Percentiles rank a stretch among this genome's conserved stretches.
Evolutionary conservation across 108 stramenopile species (phyloP).

Genomic region (Craspedostauros australis): DNA sequence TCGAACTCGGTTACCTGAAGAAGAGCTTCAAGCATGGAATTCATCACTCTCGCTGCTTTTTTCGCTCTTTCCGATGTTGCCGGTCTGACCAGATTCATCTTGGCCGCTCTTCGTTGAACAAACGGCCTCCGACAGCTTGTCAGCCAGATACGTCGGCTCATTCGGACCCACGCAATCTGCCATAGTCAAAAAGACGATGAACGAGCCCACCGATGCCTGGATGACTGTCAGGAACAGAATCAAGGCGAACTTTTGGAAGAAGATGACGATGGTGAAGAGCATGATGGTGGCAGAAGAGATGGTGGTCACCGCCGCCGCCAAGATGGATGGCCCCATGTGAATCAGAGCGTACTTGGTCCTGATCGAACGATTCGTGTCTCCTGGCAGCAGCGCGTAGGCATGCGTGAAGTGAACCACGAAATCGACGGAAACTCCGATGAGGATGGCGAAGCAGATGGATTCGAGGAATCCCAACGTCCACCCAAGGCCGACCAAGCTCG

Average conservation of each 20-base stretch:
- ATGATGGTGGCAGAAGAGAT: conserved; percentile 30
- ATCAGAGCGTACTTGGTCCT: conserved; percentile 34
- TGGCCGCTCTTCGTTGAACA: no score
- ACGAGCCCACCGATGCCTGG: conserved; percentile 27
- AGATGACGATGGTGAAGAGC: conserved; percentile 28
- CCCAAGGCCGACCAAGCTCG: conserved; percentile 34
- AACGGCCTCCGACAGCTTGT: no score
- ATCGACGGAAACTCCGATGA: conserved; percentile 42
- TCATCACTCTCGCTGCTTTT: no score
- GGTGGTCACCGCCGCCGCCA: conserved; percentile 44
- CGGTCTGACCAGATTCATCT: no score
- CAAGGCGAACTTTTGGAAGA: conserved; percentile 40
- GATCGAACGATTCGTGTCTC: conserved; percentile 13
- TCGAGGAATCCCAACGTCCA: conserved; percentile 46
- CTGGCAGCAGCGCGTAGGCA: conserved; percentile 30
- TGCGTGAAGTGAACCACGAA: conserved; percentile 55
- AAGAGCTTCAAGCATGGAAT: no score
- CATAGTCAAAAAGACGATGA: conserved; percentile 26
- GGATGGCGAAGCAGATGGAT: conserved; percentile 43
- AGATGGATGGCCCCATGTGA: conserved; percentile 41
- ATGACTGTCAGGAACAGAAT: conserved; percentile 38
- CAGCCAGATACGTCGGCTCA: conserved; percentile 22
- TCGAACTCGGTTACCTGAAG: no score
- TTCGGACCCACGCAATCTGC: conserved; percentile 27
- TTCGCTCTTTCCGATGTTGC: no score